These are phyloP conservation scores for Neodidymelliopsis sp. DNA, from an alignment of 2,329 filamentous ascomycete genomes.

Conservation along the genomic window DNA sequence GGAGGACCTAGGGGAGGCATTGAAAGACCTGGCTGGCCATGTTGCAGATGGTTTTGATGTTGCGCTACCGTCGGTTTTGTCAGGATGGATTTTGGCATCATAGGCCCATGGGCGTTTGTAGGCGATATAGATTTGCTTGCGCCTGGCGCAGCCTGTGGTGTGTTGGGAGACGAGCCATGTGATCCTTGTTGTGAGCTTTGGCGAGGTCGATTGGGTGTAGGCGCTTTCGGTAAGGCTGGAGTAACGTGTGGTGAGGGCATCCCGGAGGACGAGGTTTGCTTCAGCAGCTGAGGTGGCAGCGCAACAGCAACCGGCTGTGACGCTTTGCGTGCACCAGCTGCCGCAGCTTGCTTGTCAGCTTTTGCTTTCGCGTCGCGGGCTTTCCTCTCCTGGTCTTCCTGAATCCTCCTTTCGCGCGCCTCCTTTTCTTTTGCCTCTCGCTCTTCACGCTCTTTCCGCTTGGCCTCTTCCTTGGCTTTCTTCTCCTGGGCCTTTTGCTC, in stretches of 20 bases:
- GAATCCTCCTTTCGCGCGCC: conserved; percentile 70
- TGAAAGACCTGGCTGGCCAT: conserved; percentile 66
- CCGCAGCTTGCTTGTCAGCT: conserved; percentile 47
- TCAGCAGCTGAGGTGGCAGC: conserved; percentile 61
- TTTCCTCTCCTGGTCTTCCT: conserved; percentile 64
- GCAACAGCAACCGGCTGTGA: conserved; percentile 55
- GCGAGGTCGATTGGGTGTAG: conserved; percentile 78
- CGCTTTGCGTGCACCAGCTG: conserved; percentile 43
- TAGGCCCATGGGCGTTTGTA: conserved; percentile 69
- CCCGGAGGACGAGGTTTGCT: conserved; percentile 58
- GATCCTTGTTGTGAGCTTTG: conserved; percentile 82
- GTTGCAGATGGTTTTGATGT: conserved; percentile 55
- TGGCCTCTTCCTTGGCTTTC: conserved; percentile 73
- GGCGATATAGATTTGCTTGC: conserved; percentile 65
- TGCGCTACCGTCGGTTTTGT: conserved; percentile 64
- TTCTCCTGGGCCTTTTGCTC: conserved; percentile 84
- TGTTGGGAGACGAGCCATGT: conserved; percentile 72
- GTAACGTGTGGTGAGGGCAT: conserved; percentile 84
- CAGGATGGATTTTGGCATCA: conserved; percentile 68
- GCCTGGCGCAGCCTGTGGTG: conserved; percentile 62
- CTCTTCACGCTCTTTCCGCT: conserved; percentile 78
- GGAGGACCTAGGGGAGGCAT: conserved; percentile 69
- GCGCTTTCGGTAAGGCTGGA: conserved; percentile 81
- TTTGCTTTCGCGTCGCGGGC: conserved; percentile 66
- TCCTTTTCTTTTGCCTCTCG: conserved; percentile 74